Percentiles rank a stretch among this genome's conserved stretches.
Conservation (phyloP, 805 yeast genomes). For the Suhomyces xylopsoci region DNA sequence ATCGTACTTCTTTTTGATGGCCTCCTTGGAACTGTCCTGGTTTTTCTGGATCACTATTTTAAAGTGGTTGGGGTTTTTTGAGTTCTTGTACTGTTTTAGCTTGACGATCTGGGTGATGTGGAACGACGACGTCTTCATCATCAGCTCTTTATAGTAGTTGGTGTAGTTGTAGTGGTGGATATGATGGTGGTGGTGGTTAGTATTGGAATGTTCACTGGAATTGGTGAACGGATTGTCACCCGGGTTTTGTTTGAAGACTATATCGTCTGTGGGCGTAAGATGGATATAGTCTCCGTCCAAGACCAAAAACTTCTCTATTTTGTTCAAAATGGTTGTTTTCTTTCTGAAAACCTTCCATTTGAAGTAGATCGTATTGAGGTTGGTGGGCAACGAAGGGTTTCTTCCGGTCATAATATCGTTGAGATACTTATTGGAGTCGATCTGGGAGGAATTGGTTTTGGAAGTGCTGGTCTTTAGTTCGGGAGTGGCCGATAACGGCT, state of each 20-base stretch:
- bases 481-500: not conserved
- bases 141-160: slow-evolving; percentile 56
- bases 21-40: slow-evolving; percentile 42
- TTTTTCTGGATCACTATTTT: slow-evolving; percentile 62
- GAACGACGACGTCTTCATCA: slow-evolving; percentile 80
- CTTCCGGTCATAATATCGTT: slow-evolving; percentile 30
- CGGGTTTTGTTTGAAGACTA: slow-evolving; percentile 38
- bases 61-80: slow-evolving; percentile 71
- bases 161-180: slow-evolving; percentile 39
- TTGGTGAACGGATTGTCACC: slow-evolving; percentile 31
- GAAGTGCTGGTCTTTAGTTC: not conserved
- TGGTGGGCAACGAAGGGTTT: slow-evolving; percentile 30
- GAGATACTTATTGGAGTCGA: slow-evolving; percentile 21
- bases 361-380: slow-evolving; percentile 58
- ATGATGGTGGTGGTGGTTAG: slow-evolving; percentile 30
- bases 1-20: slow-evolving; percentile 68
- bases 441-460: not conserved
- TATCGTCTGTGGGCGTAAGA: slow-evolving; percentile 80
- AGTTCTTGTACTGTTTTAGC: slow-evolving; percentile 63
- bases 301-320: slow-evolving; percentile 79
- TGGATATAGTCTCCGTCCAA: slow-evolving; percentile 94
- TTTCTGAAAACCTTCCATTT: slow-evolving; percentile 88
- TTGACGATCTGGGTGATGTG: slow-evolving; percentile 75
- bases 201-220: slow-evolving; percentile 1
- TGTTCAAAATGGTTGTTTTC: slow-evolving; percentile 75